Conservation (phyloP, 1,284 basidiomycete species). For the Fomitopsis palustris region DNA sequence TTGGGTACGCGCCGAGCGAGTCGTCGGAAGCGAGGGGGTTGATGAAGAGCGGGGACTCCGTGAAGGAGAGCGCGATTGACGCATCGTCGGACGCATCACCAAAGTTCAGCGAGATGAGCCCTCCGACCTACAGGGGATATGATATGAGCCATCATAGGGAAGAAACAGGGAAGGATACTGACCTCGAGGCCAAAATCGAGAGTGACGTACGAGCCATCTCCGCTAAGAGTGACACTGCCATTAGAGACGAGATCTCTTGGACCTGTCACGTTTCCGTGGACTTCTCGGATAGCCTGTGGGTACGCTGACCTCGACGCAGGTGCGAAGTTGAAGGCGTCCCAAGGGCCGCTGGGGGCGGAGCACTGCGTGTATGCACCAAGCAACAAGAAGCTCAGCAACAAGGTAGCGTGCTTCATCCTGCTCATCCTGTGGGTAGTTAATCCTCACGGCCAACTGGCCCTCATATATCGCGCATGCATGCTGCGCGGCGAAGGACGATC, state of each 20-base stretch:
- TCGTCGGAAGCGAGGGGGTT: slow-evolving; percentile 41
- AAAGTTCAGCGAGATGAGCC: slow-evolving; percentile 38
- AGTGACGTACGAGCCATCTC: slow-evolving; percentile 37
- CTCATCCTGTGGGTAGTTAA: too few species aligned
- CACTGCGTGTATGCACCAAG: neutral
- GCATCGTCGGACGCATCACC: slow-evolving; percentile 28
- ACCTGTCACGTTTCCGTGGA: slow-evolving; percentile 30
- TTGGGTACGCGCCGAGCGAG: slow-evolving; percentile 31
- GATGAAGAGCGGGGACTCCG: slow-evolving; percentile 46
- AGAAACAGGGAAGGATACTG: neutral
- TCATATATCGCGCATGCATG: too few species aligned
- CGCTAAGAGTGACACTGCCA: slow-evolving; percentile 29
- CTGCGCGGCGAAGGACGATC: too few species aligned
- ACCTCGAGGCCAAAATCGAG: slow-evolving; percentile 47
- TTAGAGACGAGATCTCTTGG: slow-evolving; percentile 28
- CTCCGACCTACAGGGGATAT: slow-evolving; percentile 39
- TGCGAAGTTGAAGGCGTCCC: slow-evolving; percentile 47
- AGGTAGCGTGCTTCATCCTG: too few species aligned
- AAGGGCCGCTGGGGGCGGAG: slow-evolving; percentile 38
- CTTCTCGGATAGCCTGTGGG: slow-evolving; percentile 31
- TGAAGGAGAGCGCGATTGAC: slow-evolving; percentile 42
- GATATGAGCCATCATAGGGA: neutral
- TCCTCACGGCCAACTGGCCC: too few species aligned
- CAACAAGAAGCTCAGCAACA: neutral
- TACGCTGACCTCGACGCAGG: slow-evolving; percentile 36